Base-by-base conservation (phyloP, 2,329 filamentous ascomycete species). In the Diplocarpon rosae region DNA sequence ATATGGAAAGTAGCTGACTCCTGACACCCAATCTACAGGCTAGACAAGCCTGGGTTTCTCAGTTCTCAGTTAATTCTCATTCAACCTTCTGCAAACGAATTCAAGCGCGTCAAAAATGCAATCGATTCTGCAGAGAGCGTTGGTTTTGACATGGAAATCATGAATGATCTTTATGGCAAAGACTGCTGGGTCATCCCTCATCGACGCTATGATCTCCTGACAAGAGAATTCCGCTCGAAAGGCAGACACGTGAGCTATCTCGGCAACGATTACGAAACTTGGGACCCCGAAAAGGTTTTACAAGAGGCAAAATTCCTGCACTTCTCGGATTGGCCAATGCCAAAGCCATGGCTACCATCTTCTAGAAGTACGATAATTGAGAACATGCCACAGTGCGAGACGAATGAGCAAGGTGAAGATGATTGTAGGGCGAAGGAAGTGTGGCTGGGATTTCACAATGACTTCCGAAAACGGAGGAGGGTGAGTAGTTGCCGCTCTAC, bases 11-110 rank as follows among this genome's bases (percentile, higher is more conserved):
- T n/a, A n/a, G n/a, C n/a, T n/a, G n/a, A n/a, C n/a, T n/a, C n/a
- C n/a, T n/a, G n/a, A n/a, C n/a, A n/a, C n/a, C n/a, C n/a, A n/a
- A n/a, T n/a, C n/a, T n/a, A n/a, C n/a, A n/a, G 82, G 82, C 66
- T 77, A 1, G 67, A 73, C 5, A 73, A 73, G 0, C 65, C 69
- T n/a, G n/a, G n/a, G 0, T 66, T 65, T 8, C 66, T 85, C 10
- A 76, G 77, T 0, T 77, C 76, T 2, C 69, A 79, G 34, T 56
- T 84, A 33, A 71, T 83, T 59, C 70, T 84, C 3, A 64, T 83
- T 34, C 65, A 78, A 38, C 81, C 82, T 0, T 68, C 73, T 1
- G 63, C 72, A 1, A 52, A 68, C 9, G 75, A 79, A 38, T 71
- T 72, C 41, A 55, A 57, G n/a, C 61, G 61, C 31, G 42, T 64